Percentiles rank a stretch among this genome's conserved stretches.
Conservation (phyloP, 345 rosid species). For the Dipteronia sinensis region DNA sequence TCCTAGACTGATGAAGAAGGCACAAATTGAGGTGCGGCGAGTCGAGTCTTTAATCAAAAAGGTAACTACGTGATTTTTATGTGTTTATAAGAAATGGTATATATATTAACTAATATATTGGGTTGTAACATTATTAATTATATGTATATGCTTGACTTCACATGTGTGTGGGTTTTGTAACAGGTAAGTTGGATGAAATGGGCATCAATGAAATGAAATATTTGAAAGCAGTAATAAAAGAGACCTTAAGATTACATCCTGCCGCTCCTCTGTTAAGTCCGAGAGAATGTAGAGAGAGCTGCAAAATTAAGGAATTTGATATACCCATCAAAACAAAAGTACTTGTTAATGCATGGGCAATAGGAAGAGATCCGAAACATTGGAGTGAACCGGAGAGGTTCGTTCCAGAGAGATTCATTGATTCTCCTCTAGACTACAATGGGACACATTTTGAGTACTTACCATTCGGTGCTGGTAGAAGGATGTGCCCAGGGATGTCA, state of each 20-base stretch:
- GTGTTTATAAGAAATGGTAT: slow-evolving; percentile 30
- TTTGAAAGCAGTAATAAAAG: neutral
- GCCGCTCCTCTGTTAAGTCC: neutral
- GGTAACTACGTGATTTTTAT: slow-evolving; percentile 17
- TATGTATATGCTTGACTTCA: slow-evolving; percentile 9
- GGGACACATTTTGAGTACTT: slow-evolving; percentile 15
- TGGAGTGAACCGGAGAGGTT: too few species aligned
- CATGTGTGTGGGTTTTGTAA: too few species aligned
- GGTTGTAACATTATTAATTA: slow-evolving; percentile 19
- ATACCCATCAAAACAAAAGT: too few species aligned
- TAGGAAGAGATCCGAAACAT: too few species aligned
- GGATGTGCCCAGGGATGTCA: too few species aligned
- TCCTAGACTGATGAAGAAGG: slow-evolving; percentile 31
- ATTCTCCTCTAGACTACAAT: slow-evolving; percentile 20
- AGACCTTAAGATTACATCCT: neutral
- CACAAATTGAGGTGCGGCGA: slow-evolving; percentile 31
- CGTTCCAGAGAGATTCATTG: slow-evolving; percentile 30
- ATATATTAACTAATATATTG: neutral
- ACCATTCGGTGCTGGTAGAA: too few species aligned
- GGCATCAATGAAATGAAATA: neutral
- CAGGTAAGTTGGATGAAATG: neutral
- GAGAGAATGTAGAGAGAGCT: slow-evolving; percentile 13
- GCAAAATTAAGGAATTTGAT: too few species aligned
- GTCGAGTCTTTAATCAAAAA: slow-evolving; percentile 17
- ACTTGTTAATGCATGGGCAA: too few species aligned